These are phyloP conservation scores for Pezicula radicicola DNA, from an alignment of 2,329 filamentous ascomycete genomes.

Conservation along the genomic window DNA sequence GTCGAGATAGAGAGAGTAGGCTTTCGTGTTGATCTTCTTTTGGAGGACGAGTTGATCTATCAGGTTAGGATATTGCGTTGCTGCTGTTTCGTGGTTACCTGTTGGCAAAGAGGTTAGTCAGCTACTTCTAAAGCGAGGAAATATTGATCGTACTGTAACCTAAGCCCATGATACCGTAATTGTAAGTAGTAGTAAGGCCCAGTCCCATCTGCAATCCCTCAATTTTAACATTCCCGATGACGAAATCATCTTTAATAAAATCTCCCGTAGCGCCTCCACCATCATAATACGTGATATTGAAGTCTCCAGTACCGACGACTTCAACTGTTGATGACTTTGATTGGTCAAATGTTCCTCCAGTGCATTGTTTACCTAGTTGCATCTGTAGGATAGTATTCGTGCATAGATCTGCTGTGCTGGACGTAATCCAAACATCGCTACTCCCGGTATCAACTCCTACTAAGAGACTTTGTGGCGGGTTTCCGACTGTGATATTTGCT, in stretches of 20 bases:
- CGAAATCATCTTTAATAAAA: slow-evolving; percentile 33
- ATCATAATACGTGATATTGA: slow-evolving; percentile 39
- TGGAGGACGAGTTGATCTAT: slow-evolving; percentile 62
- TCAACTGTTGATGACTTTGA: neutral
- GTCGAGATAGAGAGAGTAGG: slow-evolving; percentile 66
- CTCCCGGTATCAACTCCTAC: slow-evolving; percentile 58
- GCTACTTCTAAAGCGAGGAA: too few relatives aligned
- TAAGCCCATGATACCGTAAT: slow-evolving; percentile 35
- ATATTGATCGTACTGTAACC: slow-evolving; percentile 23
- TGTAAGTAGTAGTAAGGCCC: slow-evolving; percentile 22
- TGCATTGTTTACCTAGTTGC: slow-evolving; percentile 34
- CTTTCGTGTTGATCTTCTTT: slow-evolving; percentile 57
- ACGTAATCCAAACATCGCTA: slow-evolving; percentile 52
- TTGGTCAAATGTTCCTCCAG: slow-evolving; percentile 37
- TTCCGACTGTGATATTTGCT: slow-evolving; percentile 50
- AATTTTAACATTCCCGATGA: slow-evolving; percentile 25
- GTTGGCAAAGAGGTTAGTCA: too few relatives aligned
- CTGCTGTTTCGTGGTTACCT: slow-evolving; percentile 17
- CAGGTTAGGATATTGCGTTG: slow-evolving; percentile 51
- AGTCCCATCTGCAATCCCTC: slow-evolving; percentile 32
- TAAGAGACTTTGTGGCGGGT: slow-evolving; percentile 48
- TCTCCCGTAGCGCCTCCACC: slow-evolving; percentile 32
- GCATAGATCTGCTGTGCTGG: slow-evolving; percentile 4
- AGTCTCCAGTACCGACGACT: slow-evolving; percentile 26
- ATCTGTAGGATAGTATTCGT: slow-evolving; percentile 17